Conservation (phyloP, 2,329 filamentous ascomycete genomes). For the Trichoderma sp. region DNA sequence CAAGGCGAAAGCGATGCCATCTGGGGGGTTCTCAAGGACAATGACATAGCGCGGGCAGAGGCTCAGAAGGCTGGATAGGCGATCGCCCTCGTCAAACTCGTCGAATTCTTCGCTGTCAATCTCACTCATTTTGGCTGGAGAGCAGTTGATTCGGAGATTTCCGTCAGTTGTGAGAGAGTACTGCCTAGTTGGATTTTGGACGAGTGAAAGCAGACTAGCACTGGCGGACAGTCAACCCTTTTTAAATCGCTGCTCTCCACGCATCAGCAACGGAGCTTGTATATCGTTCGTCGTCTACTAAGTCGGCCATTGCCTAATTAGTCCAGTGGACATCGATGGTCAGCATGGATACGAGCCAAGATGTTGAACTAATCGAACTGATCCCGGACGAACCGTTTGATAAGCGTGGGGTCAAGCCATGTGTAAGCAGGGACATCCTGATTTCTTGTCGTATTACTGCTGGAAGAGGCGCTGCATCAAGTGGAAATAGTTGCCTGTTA, state of each 20-base stretch:
- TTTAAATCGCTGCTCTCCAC: not conserved
- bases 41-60: slow-evolving; percentile 10
- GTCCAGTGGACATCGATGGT: not conserved
- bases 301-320: slow-evolving; percentile 7
- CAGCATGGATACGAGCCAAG: not conserved
- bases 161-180: not conserved
- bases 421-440: not conserved
- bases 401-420: not conserved
- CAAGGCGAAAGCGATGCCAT: not conserved
- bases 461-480: not conserved
- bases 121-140: not conserved
- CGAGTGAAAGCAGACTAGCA: not conserved
- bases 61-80: not conserved
- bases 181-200: not conserved
- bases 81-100: not conserved
- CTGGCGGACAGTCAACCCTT: not conserved
- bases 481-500: not conserved
- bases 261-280: not conserved
- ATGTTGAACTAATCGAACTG: not conserved
- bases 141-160: not conserved
- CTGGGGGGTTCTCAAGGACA: not conserved
- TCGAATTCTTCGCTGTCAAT: not conserved
- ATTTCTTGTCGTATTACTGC: not conserved
- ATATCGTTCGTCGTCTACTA: not conserved
- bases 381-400: not conserved